phyloP scores from a whole-genome alignment of 305 asterid genomes.

The Plantago rigida region DNA sequence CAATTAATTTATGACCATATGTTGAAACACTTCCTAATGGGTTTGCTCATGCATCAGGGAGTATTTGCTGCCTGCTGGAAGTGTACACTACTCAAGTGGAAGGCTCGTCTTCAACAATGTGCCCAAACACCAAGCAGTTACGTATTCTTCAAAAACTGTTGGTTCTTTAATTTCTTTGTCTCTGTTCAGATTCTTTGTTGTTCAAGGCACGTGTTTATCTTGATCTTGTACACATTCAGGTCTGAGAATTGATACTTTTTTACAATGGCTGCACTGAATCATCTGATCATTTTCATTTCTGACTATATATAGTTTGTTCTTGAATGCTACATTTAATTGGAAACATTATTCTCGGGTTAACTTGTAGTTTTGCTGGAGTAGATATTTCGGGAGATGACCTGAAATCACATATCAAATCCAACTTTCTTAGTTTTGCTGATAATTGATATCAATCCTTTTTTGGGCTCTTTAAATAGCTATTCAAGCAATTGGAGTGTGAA shows the following conservation, averaged over 20 bases:
- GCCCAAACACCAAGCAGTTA: constrained; percentile 68
- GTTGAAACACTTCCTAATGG: constrained; percentile 13
- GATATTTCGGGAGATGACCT: too few relatives aligned
- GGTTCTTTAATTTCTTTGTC: constrained; percentile 2
- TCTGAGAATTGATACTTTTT: neutral
- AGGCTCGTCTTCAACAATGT: constrained; percentile 59
- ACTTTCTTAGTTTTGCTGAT: too few relatives aligned
- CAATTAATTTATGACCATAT: constrained; percentile 1
- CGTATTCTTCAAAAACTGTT: constrained; percentile 26
- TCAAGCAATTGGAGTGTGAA: too few relatives aligned
- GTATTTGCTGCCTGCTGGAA: constrained; percentile 51
- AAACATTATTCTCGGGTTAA: too few relatives aligned
- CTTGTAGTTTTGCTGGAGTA: too few relatives aligned
- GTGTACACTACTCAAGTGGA: constrained; percentile 56
- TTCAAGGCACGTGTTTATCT: too few relatives aligned
- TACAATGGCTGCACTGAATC: neutral
- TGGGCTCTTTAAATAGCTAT: too few relatives aligned
- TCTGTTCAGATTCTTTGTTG: neutral
- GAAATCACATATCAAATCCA: too few relatives aligned
- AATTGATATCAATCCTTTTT: too few relatives aligned
- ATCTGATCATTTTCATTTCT: neutral
- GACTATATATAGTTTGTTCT: constrained; percentile 1
- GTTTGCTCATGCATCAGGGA: constrained; percentile 49
- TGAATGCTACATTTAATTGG: constrained; percentile 4
- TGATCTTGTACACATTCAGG: too few relatives aligned